Conservation (phyloP, 164 flowering plant genomes). For the Berberis thunbergii region DNA sequence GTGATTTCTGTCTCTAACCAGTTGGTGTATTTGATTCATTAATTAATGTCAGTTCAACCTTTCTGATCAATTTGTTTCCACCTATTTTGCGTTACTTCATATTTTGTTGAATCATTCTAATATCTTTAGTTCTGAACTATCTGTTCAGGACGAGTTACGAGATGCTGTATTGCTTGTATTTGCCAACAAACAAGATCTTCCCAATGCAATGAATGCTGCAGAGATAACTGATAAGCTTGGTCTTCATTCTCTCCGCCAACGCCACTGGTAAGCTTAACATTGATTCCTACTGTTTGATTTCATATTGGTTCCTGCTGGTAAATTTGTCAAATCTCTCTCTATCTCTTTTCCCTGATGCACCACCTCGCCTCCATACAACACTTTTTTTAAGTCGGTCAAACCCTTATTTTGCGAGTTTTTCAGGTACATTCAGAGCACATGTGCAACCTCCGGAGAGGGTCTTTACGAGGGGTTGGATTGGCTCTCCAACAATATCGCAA, state of each 20-base stretch:
- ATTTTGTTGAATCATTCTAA: not conserved
- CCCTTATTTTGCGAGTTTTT: not conserved
- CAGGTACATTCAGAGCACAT: constrained; percentile 30
- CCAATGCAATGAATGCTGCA: constrained; percentile 83
- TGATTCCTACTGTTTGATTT: not conserved
- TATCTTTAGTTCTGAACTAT: not conserved
- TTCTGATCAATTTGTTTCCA: not conserved
- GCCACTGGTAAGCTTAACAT: constrained; percentile 46
- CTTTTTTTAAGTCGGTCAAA: not conserved
- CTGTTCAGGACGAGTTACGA: constrained; percentile 55
- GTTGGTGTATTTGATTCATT: too few relatives aligned
- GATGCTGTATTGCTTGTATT: constrained; percentile 76
- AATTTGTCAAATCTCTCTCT: too few relatives aligned
- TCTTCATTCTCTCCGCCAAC: constrained; percentile 70
- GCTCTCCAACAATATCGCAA: constrained; percentile 23
- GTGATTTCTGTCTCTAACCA: too few relatives aligned
- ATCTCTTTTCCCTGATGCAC: too few relatives aligned
- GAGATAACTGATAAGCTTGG: constrained; percentile 84
- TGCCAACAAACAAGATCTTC: constrained; percentile 89
- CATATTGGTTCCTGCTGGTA: not conserved
- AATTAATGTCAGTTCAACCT: too few relatives aligned
- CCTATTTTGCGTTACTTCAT: not conserved
- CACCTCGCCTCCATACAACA: not conserved
- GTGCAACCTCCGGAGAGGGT: constrained; percentile 28
- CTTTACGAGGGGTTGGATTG: constrained; percentile 24